Percentiles rank a stretch among this genome's conserved stretches.
These are phyloP conservation scores for Lagerstroemia speciosa DNA, from an alignment of 345 rosid genomes.

Conservation along the genomic window DNA sequence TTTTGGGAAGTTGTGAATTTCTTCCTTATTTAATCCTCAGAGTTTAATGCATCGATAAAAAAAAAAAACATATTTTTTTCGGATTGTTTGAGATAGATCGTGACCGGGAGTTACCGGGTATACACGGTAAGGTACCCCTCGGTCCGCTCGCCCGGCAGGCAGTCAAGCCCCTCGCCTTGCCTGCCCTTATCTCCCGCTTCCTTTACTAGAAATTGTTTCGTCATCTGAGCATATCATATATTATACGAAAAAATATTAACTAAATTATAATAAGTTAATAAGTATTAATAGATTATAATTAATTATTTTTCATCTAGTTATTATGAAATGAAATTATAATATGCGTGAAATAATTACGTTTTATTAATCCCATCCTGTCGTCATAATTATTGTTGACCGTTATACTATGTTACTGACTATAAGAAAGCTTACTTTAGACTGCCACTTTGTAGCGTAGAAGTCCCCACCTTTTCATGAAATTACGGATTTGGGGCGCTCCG, in stretches of 20 bases:
- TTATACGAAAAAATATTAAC: too few species aligned
- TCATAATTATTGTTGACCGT: neutral
- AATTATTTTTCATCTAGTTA: too few species aligned
- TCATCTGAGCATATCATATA: too few species aligned
- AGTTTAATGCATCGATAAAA: neutral
- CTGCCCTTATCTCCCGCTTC: too few species aligned
- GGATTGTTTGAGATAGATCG: neutral
- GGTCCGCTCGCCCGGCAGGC: neutral
- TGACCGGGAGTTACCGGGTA: slow-evolving; percentile 14
- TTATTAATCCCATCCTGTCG: neutral
- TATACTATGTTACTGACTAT: too few species aligned
- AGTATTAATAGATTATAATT: too few species aligned
- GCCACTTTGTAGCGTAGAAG: neutral
- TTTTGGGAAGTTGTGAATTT: neutral
- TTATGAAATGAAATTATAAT: too few species aligned
- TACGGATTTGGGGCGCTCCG: neutral
- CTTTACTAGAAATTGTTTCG: too few species aligned
- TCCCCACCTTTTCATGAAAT: neutral
- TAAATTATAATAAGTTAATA: too few species aligned
- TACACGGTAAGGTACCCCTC: slow-evolving; percentile 7
- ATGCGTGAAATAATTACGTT: neutral
- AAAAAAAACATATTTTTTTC: neutral
- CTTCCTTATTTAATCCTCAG: neutral
- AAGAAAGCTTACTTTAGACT: neutral
- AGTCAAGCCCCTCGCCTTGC: too few species aligned